Evolutionary conservation across 192 early-diverging fungal species (phyloP).

Genomic region (Coemansia sp.): DNA sequence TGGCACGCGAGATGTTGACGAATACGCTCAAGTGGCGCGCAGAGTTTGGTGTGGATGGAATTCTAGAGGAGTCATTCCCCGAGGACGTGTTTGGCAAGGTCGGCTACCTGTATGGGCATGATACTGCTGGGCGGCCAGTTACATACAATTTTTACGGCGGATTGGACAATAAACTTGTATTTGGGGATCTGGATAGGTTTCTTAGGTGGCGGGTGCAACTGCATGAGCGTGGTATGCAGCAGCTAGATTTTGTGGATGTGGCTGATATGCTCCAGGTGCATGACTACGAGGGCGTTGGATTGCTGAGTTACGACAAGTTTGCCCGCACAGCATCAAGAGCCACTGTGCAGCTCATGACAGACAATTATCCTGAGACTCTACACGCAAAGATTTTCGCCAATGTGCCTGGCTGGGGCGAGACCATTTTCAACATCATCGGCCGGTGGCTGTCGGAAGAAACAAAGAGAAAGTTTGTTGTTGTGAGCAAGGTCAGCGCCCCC

Average conservation of each 20-base stretch:
- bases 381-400: conserved; percentile 63
- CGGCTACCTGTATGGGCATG: conserved; percentile 56
- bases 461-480: conserved; percentile 62
- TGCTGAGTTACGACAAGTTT: conserved; percentile 54
- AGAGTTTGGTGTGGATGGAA: conserved; percentile 47
- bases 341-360: conserved; percentile 58
- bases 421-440: conserved; percentile 59
- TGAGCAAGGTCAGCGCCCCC: conserved; percentile 45
- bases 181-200: conserved; percentile 59
- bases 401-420: conserved; percentile 63
- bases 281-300: conserved; percentile 58
- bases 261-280: conserved; percentile 64
- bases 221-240: conserved; percentile 58
- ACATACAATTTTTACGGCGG: conserved; percentile 63
- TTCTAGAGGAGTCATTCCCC: conserved; percentile 57
- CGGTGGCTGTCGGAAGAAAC: conserved; percentile 61
- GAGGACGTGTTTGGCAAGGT: conserved; percentile 47
- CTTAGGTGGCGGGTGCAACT: conserved; percentile 65
- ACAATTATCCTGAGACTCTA: conserved; percentile 67
- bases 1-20: conserved; percentile 56
- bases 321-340: conserved; percentile 57
- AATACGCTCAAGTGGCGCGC: conserved; percentile 59
- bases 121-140: conserved; percentile 57
- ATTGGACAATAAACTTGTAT: conserved; percentile 57
- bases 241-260: conserved; percentile 59